Conservation (phyloP, 2,329 filamentous ascomycete species). For the Penicillium polonicum region DNA sequence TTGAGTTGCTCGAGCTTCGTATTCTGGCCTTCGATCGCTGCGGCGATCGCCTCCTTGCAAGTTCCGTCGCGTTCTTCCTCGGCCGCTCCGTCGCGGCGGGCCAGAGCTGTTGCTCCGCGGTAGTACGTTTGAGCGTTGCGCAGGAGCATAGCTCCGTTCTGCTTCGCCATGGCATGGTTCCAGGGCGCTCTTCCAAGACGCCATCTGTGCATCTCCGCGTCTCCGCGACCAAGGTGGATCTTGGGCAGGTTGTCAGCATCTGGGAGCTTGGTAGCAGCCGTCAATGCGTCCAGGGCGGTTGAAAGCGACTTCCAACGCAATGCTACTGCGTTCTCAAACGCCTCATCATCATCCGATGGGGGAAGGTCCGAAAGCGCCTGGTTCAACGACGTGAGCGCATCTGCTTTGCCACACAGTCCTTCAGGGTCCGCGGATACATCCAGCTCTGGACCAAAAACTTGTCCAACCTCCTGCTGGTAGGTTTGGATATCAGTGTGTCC, state of each 20-base stretch:
- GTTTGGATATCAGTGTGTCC: slow-evolving; percentile 51
- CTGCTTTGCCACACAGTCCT: slow-evolving; percentile 55
- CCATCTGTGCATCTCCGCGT: slow-evolving; percentile 56
- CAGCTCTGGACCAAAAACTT: slow-evolving; percentile 42
- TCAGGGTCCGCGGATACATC: slow-evolving; percentile 48
- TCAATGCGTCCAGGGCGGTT: slow-evolving; percentile 51
- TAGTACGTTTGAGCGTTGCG: slow-evolving; percentile 61
- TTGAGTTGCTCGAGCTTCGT: slow-evolving; percentile 42
- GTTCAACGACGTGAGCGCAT: slow-evolving; percentile 56
- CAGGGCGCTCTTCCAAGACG: slow-evolving; percentile 50
- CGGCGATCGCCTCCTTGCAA: slow-evolving; percentile 51
- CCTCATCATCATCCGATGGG: slow-evolving; percentile 28
- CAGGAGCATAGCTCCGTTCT: slow-evolving; percentile 49
- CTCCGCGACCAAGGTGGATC: slow-evolving; percentile 56
- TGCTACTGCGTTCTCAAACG: slow-evolving; percentile 30
- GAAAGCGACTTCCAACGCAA: slow-evolving; percentile 55
- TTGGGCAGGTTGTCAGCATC: slow-evolving; percentile 51
- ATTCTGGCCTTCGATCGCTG: slow-evolving; percentile 45
- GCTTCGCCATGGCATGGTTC: slow-evolving; percentile 43
- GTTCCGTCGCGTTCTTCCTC: slow-evolving; percentile 47
- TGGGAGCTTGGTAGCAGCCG: slow-evolving; percentile 53
- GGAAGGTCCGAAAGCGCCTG: slow-evolving; percentile 45
- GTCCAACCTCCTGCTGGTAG: slow-evolving; percentile 50
- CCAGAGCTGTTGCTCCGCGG: slow-evolving; percentile 50
- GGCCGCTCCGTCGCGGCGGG: slow-evolving; percentile 40